Base-by-base conservation (phyloP, 2,329 filamentous ascomycete species). In the Hirsutella thompsonii region DNA sequence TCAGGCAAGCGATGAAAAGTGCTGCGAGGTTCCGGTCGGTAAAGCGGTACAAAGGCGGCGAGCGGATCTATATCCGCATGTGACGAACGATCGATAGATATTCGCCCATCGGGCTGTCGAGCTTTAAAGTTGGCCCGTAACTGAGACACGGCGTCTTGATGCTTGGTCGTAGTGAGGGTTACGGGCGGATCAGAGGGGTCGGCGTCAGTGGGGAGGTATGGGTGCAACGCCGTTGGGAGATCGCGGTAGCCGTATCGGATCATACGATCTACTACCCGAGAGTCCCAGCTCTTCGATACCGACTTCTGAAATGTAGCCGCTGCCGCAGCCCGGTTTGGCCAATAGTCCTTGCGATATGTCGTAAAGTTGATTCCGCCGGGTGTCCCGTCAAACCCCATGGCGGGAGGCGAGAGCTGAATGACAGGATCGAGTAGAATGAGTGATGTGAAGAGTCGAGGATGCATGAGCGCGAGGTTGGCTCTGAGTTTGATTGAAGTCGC, bases 371-470 rank as follows among this genome's bases (percentile, higher is more conserved):
- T 5, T 3, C 18, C 23, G 14, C 8, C 10, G 26, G 13, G 8
- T 83, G 88, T 11, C 76, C 64, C 42, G 68, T 61, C 8, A 16
- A 32, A 32, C 11, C 30, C 30, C 30, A 32, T 32, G 72, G 71
- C 2, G 64, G 62, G 20, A 53, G 51, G 21, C 69, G 64, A 52
- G 65, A 60, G 45, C 43, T 75, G 70, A 47, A 92, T 78, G 40
- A 88, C 81, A 1, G 86, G 84, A 55, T 93, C 86, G 21, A 92
- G 63, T 20, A 89, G 70, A 40, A 90, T 66, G 5, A 92, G 60
- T 4, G 74, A 72, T 44, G 78, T 72, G 45, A 93, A 68, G 10
- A 93, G 74, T 3, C 84, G 78, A 2, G 86, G 84, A 60, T 92
- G 82, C 50, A 86, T 70, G 5, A 86, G 63, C 2, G 82, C 67